Evolutionary conservation across 495 filamentous ascomycete genomes (phyloP).

Genomic region (Aspergillus cristatus): DNA sequence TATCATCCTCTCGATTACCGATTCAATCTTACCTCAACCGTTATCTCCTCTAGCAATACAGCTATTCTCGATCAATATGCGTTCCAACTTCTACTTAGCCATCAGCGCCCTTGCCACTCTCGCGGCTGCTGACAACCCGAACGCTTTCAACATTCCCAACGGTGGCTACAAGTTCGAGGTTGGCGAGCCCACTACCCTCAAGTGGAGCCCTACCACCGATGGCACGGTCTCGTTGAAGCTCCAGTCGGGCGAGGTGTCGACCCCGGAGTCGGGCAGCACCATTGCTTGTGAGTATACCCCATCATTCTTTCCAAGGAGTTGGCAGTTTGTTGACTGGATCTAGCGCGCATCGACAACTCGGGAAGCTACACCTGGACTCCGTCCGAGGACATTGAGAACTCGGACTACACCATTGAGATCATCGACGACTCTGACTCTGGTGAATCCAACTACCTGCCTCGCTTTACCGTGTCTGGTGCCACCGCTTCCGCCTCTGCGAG

Average conservation of each 20-base stretch:
- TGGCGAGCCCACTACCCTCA: slow-evolving; percentile 42
- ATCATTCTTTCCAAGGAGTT: background rate
- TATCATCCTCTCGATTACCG: slow-evolving; percentile 5
- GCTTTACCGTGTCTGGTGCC: slow-evolving; percentile 45
- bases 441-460: slow-evolving; percentile 49
- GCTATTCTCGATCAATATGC: slow-evolving; percentile 43
- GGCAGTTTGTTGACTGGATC: slow-evolving; percentile 9
- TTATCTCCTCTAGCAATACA: too few species aligned
- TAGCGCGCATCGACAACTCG: slow-evolving; percentile 46
- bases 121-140: slow-evolving; percentile 27
- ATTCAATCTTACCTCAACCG: too few species aligned
- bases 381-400: slow-evolving; percentile 29
- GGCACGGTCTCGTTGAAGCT: slow-evolving; percentile 47
- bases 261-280: slow-evolving; percentile 31
- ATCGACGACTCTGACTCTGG: slow-evolving; percentile 33
- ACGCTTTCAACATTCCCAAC: slow-evolving; percentile 46
- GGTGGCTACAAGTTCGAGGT: slow-evolving; percentile 38
- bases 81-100: slow-evolving; percentile 26
- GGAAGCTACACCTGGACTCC: slow-evolving; percentile 51
- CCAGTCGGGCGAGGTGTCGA: slow-evolving; percentile 38
- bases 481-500: slow-evolving; percentile 26
- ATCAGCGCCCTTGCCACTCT: slow-evolving; percentile 33
- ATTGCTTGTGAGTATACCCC: slow-evolving; percentile 43
- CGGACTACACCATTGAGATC: slow-evolving; percentile 54
- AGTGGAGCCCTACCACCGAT: slow-evolving; percentile 44